Evolutionary conservation across 2,329 filamentous ascomycete species (phyloP).

Genomic region (Scopulariopsis brevicaulis): DNA sequence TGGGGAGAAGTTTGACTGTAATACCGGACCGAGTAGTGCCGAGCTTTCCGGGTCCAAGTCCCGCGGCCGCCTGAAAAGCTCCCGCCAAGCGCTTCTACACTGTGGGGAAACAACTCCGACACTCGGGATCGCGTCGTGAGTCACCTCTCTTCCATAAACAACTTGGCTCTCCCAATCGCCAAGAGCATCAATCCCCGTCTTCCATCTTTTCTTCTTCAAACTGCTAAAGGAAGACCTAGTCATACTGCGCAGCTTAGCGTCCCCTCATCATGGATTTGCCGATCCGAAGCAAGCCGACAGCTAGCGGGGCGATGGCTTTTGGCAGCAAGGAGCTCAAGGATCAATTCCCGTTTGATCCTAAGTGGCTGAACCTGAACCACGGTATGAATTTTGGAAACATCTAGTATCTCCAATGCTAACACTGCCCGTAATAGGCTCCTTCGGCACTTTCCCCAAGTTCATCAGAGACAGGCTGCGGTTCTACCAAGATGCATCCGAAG

Average conservation of each 20-base stretch:
- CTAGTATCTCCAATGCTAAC: background rate
- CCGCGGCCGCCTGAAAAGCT: too few species aligned
- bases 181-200: background rate
- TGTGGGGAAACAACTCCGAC: background rate
- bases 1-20: too few species aligned
- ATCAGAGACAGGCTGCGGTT: slow-evolving; percentile 47
- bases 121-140: background rate
- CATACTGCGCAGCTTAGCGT: background rate
- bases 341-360: slow-evolving; percentile 56
- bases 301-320: background rate
- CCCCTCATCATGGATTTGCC: background rate
- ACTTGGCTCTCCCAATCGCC: background rate
- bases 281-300: background rate
- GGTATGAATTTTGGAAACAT: slow-evolving; percentile 31
- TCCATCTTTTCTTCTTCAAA: background rate
- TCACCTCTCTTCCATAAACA: background rate
- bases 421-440: slow-evolving; percentile 50
- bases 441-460: slow-evolving; percentile 58
- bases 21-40: too few species aligned
- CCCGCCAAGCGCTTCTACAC: too few species aligned
- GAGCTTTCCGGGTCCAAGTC: too few species aligned
- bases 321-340: background rate
- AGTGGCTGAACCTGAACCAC: slow-evolving; percentile 69
- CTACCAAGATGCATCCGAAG: slow-evolving; percentile 59
- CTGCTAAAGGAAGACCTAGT: background rate